These are phyloP conservation scores for Pichia thaimueangensis DNA, from an alignment of 805 yeast genomes.

Conservation along the genomic window DNA sequence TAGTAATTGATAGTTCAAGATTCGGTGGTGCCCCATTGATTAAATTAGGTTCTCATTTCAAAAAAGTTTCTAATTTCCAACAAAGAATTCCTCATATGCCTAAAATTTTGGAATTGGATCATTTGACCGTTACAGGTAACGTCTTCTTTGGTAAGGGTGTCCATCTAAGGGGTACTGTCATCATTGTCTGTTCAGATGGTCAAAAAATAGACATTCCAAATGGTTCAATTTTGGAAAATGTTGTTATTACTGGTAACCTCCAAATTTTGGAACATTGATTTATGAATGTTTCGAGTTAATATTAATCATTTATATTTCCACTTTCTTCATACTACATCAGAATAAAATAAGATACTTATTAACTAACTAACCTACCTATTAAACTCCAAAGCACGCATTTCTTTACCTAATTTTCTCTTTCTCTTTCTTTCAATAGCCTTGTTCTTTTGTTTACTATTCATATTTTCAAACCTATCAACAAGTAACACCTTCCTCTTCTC, in stretches of 20 bases:
- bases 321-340: too few species aligned
- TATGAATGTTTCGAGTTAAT: neutral
- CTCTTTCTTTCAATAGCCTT: constrained; percentile 84
- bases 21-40: constrained; percentile 91
- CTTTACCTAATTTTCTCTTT: constrained; percentile 77
- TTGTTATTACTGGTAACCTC: constrained; percentile 93
- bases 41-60: constrained; percentile 94
- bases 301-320: too few species aligned
- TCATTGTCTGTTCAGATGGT: constrained; percentile 95
- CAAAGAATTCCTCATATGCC: constrained; percentile 92
- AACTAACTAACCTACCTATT: constrained; percentile 2
- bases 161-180: constrained; percentile 92
- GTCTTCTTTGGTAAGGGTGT: constrained; percentile 87
- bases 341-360: neutral
- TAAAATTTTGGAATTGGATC: constrained; percentile 91
- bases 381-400: constrained; percentile 46
- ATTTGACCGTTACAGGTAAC: constrained; percentile 95
- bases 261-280: constrained; percentile 73
- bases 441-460: constrained; percentile 67
- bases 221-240: constrained; percentile 91
- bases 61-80: constrained; percentile 89
- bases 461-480: constrained; percentile 67
- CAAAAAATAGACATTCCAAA: constrained; percentile 96
- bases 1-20: constrained; percentile 75
- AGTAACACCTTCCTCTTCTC: constrained; percentile 71